Percentiles rank a stretch among this genome's conserved stretches.
Conservation (phyloP, 257 asterid genomes). For the Jaltomata sinuosa region DNA sequence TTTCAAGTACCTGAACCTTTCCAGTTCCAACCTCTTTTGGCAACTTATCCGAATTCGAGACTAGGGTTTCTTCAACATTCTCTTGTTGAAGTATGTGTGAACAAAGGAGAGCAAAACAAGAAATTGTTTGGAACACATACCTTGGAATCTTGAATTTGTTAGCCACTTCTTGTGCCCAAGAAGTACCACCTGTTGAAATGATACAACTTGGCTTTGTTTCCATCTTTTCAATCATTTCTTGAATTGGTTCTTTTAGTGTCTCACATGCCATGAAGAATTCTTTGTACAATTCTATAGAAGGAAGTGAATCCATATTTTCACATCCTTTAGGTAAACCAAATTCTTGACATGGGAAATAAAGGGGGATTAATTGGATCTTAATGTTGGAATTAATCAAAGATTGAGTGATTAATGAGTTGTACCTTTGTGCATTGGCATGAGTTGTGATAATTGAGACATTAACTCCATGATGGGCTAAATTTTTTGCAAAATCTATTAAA, state of each 20-base stretch:
- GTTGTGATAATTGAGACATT: constrained; percentile 40
- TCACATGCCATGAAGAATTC: constrained; percentile 27
- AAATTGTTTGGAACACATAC: constrained; percentile 43
- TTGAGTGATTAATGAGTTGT: constrained; percentile 8
- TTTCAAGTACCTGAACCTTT: constrained; percentile 25
- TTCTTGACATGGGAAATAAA: constrained; percentile 38
- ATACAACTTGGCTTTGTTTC: constrained; percentile 41
- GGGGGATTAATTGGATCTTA: constrained; percentile 19
- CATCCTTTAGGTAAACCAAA: constrained; percentile 53
- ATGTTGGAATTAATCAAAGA: constrained; percentile 11
- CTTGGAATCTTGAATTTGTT: constrained; percentile 26
- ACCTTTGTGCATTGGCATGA: constrained; percentile 29
- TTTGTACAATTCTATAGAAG: constrained; percentile 12
- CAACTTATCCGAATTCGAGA: constrained; percentile 12
- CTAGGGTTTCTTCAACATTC: background rate
- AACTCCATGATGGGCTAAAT: constrained; percentile 29
- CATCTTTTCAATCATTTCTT: constrained; percentile 15
- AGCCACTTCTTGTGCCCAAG: constrained; percentile 39
- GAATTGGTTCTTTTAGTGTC: constrained; percentile 24
- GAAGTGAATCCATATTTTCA: constrained; percentile 43
- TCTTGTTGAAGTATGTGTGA: background rate
- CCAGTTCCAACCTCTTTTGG: constrained; percentile 27
- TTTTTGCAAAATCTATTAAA: constrained; percentile 40
- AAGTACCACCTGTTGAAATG: constrained; percentile 34
- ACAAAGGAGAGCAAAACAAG: constrained; percentile 42